Percentiles rank a stretch among this genome's conserved stretches.
These are phyloP conservation scores for Amanita jacksonii DNA, from an alignment of 768 basidiomycete species.

Conservation along the genomic window DNA sequence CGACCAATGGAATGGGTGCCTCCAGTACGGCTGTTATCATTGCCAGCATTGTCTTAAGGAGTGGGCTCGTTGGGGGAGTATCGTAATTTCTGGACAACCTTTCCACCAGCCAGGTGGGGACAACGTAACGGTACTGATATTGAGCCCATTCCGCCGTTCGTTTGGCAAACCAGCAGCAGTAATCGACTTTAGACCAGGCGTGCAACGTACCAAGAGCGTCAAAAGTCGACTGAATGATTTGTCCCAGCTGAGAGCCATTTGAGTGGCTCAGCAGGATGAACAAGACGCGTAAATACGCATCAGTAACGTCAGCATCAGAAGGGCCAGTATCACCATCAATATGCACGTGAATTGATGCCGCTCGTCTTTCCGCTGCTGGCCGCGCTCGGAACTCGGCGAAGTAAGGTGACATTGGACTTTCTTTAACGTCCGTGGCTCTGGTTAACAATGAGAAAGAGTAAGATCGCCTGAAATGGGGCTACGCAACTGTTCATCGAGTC, in stretches of 20 bases:
- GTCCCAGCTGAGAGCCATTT: conserved; percentile 63
- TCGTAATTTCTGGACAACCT: conserved; percentile 59
- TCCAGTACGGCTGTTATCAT: conserved; percentile 84
- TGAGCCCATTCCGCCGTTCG: conserved; percentile 81
- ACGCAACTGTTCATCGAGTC: conserved; percentile 62
- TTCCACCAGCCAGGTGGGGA: conserved; percentile 81
- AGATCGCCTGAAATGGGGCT: conserved; percentile 9
- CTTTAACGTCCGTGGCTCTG: conserved; percentile 56
- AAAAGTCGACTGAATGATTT: conserved; percentile 64
- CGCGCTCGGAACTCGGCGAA: conserved; percentile 77
- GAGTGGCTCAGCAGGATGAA: conserved; percentile 68
- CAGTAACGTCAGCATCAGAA: conserved; percentile 59
- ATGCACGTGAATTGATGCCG: conserved; percentile 84
- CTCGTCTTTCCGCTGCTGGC: conserved; percentile 71
- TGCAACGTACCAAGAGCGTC: conserved; percentile 51
- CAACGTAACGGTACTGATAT: conserved; percentile 87
- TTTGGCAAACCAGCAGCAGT: conserved; percentile 78
- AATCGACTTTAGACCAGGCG: conserved; percentile 58
- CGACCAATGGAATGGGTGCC: conserved; percentile 74
- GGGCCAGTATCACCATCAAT: conserved; percentile 86
- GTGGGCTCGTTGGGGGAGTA: conserved; percentile 28
- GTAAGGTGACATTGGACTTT: conserved; percentile 67
- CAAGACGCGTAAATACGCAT: conserved; percentile 62
- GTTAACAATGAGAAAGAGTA: conserved; percentile 2
- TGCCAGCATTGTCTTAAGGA: conserved; percentile 53